Base-by-base conservation (phyloP, 805 yeast species). In the Ogataea paraovalis region DNA sequence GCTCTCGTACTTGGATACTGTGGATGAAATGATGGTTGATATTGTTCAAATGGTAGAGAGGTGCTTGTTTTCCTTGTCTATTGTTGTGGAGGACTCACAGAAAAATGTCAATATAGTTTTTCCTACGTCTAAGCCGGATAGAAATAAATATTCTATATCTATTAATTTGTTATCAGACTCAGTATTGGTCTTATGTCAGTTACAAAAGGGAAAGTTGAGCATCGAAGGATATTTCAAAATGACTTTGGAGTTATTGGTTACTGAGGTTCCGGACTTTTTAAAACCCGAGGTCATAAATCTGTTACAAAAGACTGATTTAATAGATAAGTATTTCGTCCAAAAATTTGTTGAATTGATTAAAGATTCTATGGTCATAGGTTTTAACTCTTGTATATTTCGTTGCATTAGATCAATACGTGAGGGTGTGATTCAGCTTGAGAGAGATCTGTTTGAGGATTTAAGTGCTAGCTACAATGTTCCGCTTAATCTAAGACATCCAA, bases 331-430 rank as follows among this genome's bases (percentile, higher is more conserved):
- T 2, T 59, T 53, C 38, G 36, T 57, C 23, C 56, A 55, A 36
- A 49, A 36, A 18, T 58, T 60, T 44, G 55, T 59, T 40, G 59
- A 53, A 42, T 51, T 61, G 28, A 49, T 57, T 45, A 55, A 52
- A 40, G 64, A 61, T 36, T 57, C 56, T 34, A 54, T 56, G 55
- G 54, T 59, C 7, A 52, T 44, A 45, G 60, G 61, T 9, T 48
- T 57, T 48, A 59, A 58, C 46, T 47, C 47, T 22, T 57, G 60
- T 30, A 44, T 58, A 21, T 39, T 33, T 6, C 48, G 48, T 28
- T 54, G 59, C 41, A 45, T 56, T 21, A 43, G 36, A 30, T 42
- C 52, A 27, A 50, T 56, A 25, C 54, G 53, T 13, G 50, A 43
- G 28, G 49, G 49, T 44, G 44, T 58, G 12, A 25, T 54, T 16